Conservation (phyloP, 331 rosid genomes). For the Quercus lobata region DNA sequence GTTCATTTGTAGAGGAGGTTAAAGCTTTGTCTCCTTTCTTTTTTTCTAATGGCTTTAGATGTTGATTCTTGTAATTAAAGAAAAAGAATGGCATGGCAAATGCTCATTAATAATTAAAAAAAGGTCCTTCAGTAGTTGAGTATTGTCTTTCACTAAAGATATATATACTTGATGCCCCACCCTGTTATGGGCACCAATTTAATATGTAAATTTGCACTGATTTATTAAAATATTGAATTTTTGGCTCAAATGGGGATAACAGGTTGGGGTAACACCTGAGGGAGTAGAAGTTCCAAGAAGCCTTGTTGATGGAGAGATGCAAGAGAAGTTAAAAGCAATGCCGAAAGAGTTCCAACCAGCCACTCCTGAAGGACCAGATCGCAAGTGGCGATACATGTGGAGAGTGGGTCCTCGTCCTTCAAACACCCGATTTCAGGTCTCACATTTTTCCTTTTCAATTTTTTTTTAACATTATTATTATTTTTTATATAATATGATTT, state of each 20-base stretch:
- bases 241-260: conserved; percentile 19
- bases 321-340: conserved; percentile 66
- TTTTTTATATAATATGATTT: not conserved
- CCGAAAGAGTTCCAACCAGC: conserved; percentile 59
- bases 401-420: conserved; percentile 89
- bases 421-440: conserved; percentile 73
- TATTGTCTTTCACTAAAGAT: not conserved
- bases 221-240: not conserved
- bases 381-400: conserved; percentile 96
- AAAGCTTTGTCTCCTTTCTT: not conserved
- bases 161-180: too few relatives aligned
- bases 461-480: not conserved
- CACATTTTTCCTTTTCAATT: not conserved
- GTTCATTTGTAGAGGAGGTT: not conserved
- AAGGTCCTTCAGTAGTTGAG: not conserved
- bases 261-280: conserved; percentile 98
- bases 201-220: not conserved
- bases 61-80: not conserved
- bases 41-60: not conserved
- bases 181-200: not conserved
- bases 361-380: conserved; percentile 76
- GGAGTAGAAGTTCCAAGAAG: conserved; percentile 90
- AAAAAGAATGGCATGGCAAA: not conserved
- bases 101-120: not conserved
- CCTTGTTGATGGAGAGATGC: conserved; percentile 85